Evolutionary conservation across 305 asterid species (phyloP).

Genomic region (Withania somnifera): DNA sequence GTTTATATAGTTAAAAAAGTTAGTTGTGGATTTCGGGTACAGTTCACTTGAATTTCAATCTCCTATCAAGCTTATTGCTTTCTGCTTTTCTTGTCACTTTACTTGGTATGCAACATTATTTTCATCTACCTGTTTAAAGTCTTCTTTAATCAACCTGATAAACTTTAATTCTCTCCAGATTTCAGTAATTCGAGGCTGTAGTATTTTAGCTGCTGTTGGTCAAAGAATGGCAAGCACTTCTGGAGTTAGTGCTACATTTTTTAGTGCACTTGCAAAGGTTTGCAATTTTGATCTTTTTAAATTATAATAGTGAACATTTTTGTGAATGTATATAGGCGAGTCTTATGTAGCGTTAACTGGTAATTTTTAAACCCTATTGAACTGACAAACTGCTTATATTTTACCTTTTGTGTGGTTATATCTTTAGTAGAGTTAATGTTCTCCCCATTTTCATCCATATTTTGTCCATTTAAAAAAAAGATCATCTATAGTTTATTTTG

Average conservation of each 20-base stretch:
- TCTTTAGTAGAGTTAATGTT: not conserved
- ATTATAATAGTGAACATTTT: not conserved
- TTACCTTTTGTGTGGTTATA: not conserved
- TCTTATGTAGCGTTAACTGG: not conserved
- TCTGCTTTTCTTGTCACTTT: not conserved
- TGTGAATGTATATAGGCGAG: not conserved
- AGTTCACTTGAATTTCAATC: not conserved
- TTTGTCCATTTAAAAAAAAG: not conserved
- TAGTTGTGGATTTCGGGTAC: not conserved
- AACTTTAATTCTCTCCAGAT: constrained; percentile 39
- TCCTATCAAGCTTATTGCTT: not conserved
- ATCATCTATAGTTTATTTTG: not conserved
- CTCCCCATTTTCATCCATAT: not conserved
- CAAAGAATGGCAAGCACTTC: constrained; percentile 99
- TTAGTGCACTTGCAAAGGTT: constrained; percentile 97
- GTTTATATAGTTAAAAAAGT: not conserved
- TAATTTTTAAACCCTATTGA: not conserved
- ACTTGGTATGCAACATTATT: not conserved
- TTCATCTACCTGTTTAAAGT: not conserved
- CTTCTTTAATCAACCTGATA: not conserved
- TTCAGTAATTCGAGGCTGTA: constrained; percentile 80
- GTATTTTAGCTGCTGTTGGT: constrained; percentile 96
- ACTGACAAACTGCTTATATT: not conserved
- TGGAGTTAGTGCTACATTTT: constrained; percentile 96
- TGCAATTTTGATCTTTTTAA: not conserved